These are phyloP conservation scores for Oxyria digyna DNA, from an alignment of 148 eudicot species.

Conservation along the genomic window DNA sequence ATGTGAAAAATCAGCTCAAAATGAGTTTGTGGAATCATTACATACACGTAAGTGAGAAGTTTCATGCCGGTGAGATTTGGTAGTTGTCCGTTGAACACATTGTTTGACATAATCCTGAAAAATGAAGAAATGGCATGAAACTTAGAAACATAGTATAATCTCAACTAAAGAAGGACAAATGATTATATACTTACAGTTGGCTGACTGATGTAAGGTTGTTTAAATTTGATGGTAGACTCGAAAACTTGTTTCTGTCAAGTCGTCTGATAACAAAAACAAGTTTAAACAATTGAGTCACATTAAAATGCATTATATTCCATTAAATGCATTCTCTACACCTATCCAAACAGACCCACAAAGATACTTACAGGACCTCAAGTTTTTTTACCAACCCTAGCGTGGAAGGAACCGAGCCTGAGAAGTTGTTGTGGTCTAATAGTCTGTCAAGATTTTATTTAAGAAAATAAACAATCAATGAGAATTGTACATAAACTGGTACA, in stretches of 20 bases:
- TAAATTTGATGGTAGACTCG: slow-evolving; percentile 37
- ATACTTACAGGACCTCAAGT: slow-evolving; percentile 72
- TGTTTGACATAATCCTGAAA: slow-evolving; percentile 49
- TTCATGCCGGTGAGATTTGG: slow-evolving; percentile 60
- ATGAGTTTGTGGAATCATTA: background rate
- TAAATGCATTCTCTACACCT: too few relatives aligned
- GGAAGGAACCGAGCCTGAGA: slow-evolving; percentile 48
- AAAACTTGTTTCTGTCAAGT: slow-evolving; percentile 62
- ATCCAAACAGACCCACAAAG: slow-evolving; percentile 6
- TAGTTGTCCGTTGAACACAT: slow-evolving; percentile 37
- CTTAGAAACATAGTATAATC: background rate
- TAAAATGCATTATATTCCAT: background rate
- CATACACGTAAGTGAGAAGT: slow-evolving; percentile 44
- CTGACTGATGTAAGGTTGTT: slow-evolving; percentile 39
- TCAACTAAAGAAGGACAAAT: background rate
- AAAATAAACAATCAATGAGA: background rate
- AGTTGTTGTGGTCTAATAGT: slow-evolving; percentile 55
- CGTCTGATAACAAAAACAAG: slow-evolving; percentile 34
- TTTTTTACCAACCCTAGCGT: slow-evolving; percentile 40
- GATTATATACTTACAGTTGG: slow-evolving; percentile 35
- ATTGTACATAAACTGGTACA: background rate
- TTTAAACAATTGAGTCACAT: background rate
- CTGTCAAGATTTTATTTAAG: slow-evolving; percentile 26
- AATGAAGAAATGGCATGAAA: background rate
- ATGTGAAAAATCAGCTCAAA: background rate